Base-by-base conservation (phyloP, 129 eudicot species). In the Flaveria brownii region DNA sequence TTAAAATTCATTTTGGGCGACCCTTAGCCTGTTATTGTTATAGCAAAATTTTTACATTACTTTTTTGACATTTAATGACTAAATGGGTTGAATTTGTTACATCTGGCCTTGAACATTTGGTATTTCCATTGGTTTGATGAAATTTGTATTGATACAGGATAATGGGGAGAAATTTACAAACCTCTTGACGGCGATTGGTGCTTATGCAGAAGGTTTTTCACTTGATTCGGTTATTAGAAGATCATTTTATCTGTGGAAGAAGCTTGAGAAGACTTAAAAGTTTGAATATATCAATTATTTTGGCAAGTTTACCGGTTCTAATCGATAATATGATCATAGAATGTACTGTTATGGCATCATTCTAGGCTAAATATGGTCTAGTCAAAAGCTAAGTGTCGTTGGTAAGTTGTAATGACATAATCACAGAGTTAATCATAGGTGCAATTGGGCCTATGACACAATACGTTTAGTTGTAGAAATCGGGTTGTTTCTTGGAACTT, bases 171-270 rank as follows among this genome's bases (percentile, higher is more conserved):
- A 95, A 68, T 95, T 95, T 74, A 89, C 88, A 8, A 89, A 87
- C 83, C 90, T 95, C n/a, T 82, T 91, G 87, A 88, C 80, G 16
- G 99, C 99, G 3, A 95, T 95, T 23, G 87, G 94, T 73, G 99
- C 99, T 5, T 95, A 95, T 82, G 99, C 97, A 18, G 97, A 95
- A 87, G 99, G 99, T 46, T 91, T 84, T 86, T 95, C 99, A 17
- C 96, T 96, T 51, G 99, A 95, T 85, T 57, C 86, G 28, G 83
- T 95, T 75, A 95, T 95, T 28, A 89, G 97, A 82, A 86, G 92
- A 76, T 90, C 90, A 30, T 80, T 83, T 36, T 76, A 87, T 83
- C 51, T 95, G 81, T 95, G 99, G 99, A 81, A 91, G 89, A 91
- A 95, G 82, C 96, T 91, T 73, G 96, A 84, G 65, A 82, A 72